Evolutionary conservation across 1,284 basidiomycete genomes (phyloP).

Genomic region (Abortiporus biennis): DNA sequence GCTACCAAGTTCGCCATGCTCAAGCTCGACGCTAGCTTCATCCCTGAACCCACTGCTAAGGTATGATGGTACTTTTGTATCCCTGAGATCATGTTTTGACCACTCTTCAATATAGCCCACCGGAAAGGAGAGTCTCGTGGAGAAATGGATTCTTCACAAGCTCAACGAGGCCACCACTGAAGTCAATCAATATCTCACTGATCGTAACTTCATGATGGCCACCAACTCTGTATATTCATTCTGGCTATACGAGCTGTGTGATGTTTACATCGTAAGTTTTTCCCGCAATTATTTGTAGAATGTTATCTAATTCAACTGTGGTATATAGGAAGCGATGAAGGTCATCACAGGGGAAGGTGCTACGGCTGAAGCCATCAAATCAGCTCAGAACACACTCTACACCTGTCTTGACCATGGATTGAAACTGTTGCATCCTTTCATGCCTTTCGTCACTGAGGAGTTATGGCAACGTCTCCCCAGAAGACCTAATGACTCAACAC

Average conservation of each 20-base stretch:
- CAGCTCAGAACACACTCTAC: slow-evolving; percentile 95
- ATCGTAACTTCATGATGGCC: slow-evolving; percentile 91
- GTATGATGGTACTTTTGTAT: slow-evolving; percentile 29
- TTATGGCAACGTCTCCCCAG: slow-evolving; percentile 95
- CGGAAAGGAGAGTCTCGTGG: slow-evolving; percentile 87
- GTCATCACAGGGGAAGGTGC: slow-evolving; percentile 85
- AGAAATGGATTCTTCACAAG: slow-evolving; percentile 95
- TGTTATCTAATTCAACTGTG: slow-evolving; percentile 1
- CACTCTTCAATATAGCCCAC: slow-evolving; percentile 53
- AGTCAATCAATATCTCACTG: slow-evolving; percentile 72
- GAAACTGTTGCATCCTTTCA: slow-evolving; percentile 92
- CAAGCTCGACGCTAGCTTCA: slow-evolving; percentile 82
- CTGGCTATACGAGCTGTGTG: slow-evolving; percentile 98
- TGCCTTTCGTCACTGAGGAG: slow-evolving; percentile 99
- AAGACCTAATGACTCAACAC: slow-evolving; percentile 73
- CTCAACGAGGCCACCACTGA: slow-evolving; percentile 79
- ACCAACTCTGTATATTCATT: slow-evolving; percentile 87
- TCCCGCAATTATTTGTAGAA: background rate
- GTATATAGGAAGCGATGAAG: slow-evolving; percentile 87
- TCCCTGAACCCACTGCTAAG: slow-evolving; percentile 66
- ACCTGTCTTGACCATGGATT: slow-evolving; percentile 91
- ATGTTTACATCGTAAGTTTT: slow-evolving; percentile 87
- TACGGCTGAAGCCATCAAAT: slow-evolving; percentile 56
- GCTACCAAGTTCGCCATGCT: slow-evolving; percentile 98
- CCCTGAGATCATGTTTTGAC: background rate